Percentiles rank a stretch among this genome's conserved stretches.
These are phyloP conservation scores for Saccharomyces hybrid DNA, from an alignment of 1,139 yeast species.

Conservation along the genomic window DNA sequence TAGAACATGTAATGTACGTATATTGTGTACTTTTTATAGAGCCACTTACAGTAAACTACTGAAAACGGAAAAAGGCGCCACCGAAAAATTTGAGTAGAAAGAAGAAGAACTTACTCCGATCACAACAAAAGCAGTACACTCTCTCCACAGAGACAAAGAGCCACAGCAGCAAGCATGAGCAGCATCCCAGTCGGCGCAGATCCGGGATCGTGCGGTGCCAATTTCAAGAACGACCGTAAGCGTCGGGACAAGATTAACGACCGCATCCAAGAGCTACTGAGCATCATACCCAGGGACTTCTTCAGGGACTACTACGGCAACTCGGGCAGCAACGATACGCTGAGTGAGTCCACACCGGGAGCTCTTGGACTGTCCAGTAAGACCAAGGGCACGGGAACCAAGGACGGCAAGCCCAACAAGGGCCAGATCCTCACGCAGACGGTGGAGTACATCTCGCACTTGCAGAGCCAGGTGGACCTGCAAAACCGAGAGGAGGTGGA, in stretches of 20 bases:
- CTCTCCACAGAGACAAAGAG: neutral
- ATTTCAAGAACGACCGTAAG: slow-evolving; percentile 33
- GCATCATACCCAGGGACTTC: slow-evolving; percentile 58
- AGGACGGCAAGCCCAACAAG: slow-evolving; percentile 88
- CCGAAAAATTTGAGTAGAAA: neutral
- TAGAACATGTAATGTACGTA: neutral
- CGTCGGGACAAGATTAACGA: slow-evolving; percentile 87
- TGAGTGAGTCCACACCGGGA: slow-evolving; percentile 70
- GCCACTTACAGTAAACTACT: neutral
- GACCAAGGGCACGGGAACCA: slow-evolving; percentile 35
- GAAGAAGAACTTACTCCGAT: neutral
- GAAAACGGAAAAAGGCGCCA: neutral
- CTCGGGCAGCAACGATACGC: slow-evolving; percentile 10
- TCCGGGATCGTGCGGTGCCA: neutral
- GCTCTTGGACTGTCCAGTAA: slow-evolving; percentile 29
- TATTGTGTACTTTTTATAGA: neutral
- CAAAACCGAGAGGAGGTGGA: slow-evolving; percentile 75
- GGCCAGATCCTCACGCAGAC: slow-evolving; percentile 82
- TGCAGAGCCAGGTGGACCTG: slow-evolving; percentile 72
- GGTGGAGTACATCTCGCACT: slow-evolving; percentile 69
- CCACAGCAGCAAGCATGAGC: slow-evolving; percentile 5
- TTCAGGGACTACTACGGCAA: slow-evolving; percentile 34
- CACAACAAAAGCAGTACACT: neutral
- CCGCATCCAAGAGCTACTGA: slow-evolving; percentile 72
- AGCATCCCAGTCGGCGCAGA: slow-evolving; percentile 8